Evolutionary conservation across 2,329 filamentous ascomycete genomes (phyloP), one percentile per base, ranked within the genome.

Genomic region (Trichoderma koningiopsis): DNA sequence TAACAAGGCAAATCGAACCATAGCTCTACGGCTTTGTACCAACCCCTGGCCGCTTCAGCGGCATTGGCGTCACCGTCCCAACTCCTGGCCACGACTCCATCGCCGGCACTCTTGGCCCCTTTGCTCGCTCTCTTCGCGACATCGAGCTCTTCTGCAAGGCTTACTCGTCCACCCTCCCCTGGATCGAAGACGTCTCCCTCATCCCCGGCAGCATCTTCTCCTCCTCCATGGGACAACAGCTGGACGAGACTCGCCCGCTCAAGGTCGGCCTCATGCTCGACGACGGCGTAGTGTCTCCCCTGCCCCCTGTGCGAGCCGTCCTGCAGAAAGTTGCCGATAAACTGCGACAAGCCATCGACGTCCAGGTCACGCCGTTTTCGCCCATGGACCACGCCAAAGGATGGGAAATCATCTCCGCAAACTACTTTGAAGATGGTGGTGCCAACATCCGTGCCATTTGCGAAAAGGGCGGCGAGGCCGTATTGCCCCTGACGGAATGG

Each of bases 231-330:
- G 65, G 65, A 11, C 65, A 33, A 19, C 65, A 68, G 35, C 49
- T 68, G 13, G 57, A 68, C 19, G 65, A 68, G 49, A 43, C 56
- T 1, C 56, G 65, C 22, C 65, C 65, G 96, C 86, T 99, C 73
- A 99, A 99, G 84, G 96, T 99, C 81, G 99, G 99, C 81, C 96
- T 99, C 81, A 91, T 99, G 70, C 97, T 98, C 79, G 90, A 91
- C 1, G 89, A 92, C 29, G 96, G 96, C 8, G 94, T 99, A 24
- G 84, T 84, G 52, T 93, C 95, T 2, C 96, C 96, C 24, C 93
- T 93, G 79, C 86, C 89, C 11, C 93, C 91, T 0, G 95, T 90
- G 11, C 96, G 96, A 0, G 98, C 98, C 80, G 89, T 92, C 49
- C 85, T 97, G 70, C 99, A 98, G 85, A 87, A 98, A 53, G 96